Base-by-base conservation (phyloP, 345 rosid genomes). In the Eucalyptus sp. region DNA sequence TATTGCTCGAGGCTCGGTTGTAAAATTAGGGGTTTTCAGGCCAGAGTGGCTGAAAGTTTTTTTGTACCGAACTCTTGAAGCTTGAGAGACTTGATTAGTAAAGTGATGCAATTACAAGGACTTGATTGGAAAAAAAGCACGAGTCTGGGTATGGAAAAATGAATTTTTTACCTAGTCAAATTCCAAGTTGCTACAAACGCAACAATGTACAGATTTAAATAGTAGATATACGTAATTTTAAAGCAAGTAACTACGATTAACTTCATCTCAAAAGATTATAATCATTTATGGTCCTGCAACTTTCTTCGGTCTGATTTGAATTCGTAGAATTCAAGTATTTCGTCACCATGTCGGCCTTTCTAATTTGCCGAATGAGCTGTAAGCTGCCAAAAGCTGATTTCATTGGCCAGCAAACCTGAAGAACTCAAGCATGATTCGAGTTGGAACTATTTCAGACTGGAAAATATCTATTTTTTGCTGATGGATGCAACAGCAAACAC, bases 311-410 rank as follows among this genome's bases (percentile, higher is more conserved):
- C 8, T 13, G 68, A 62, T 62, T 60, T 60, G 31, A 60, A 25
- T 0, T 1, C 64, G 2, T 25, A 58, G 64, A 58, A 58, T 58
- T 58, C 2, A 1, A 58, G 64, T 25, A 58, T 58, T 58, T 60
- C 1, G 13, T 27, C n/a, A 0, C 31, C 31, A 62, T 27, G 4
- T 62, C 31, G 1, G 68, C 68, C 68, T 27, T 58, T 56, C 33
- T 3, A 62, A 62, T 58, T 1, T 58, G 64, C 27, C 4, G 2
- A 24, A 58, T 1, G 64, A 0, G 64, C 0, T 24, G 0, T 17
- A 15, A 58, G 31, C 31, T 60, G 66, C 25, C 0, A 22, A 56
- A 56, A 56, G 0, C 12, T 56, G 62, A 56, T 56, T 56, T 56
- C 12, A 1, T 9, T 58, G n/a, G 2, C 0, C 13, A 29, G 16